phyloP scores from a whole-genome alignment of 352 stramenopile species.

The Phytophthora rubi region DNA sequence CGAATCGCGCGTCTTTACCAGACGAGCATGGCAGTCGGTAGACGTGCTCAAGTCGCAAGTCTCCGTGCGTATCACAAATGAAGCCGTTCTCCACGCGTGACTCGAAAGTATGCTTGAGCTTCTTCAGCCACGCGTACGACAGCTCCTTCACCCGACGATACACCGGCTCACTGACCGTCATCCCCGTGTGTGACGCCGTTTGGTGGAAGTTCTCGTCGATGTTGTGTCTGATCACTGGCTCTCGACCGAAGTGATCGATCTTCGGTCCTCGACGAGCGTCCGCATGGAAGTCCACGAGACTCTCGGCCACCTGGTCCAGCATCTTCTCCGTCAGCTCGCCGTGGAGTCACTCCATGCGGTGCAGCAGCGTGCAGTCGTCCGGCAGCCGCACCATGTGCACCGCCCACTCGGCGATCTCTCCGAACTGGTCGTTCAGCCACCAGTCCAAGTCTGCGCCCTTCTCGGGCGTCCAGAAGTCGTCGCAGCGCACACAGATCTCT shows the following conservation, averaged over 20 bases:
- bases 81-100: conserved; percentile 60
- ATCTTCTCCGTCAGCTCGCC: conserved; percentile 41
- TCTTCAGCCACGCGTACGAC: conserved; percentile 54
- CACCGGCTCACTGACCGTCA: conserved; percentile 53
- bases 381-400: conserved; percentile 76
- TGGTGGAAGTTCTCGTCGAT: conserved; percentile 82
- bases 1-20: conserved; percentile 25
- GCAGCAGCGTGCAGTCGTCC: conserved; percentile 57
- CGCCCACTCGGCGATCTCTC: conserved; percentile 80
- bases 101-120: conserved; percentile 47
- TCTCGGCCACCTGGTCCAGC: conserved; percentile 49
- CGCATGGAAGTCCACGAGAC: conserved; percentile 63
- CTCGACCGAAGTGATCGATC: conserved; percentile 67
- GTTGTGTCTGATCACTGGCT: conserved; percentile 59
- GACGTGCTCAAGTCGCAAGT: conserved; percentile 72
- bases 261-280: conserved; percentile 54
- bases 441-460: conserved; percentile 66
- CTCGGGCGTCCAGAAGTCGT: conserved; percentile 74
- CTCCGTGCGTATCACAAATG: conserved; percentile 72
- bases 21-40: conserved; percentile 46
- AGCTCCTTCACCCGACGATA: conserved; percentile 61
- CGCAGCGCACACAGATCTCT: conserved; percentile 59
- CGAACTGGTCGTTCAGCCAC: conserved; percentile 69
- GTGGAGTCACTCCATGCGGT: conserved; percentile 37
- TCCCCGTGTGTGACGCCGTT: conserved; percentile 50